A percentile compares a stretch with the other conserved stretches of the same genome.
These are phyloP conservation scores for Phytophthora megakarya DNA, from an alignment of 352 stramenopile species.

Conservation along the genomic window DNA sequence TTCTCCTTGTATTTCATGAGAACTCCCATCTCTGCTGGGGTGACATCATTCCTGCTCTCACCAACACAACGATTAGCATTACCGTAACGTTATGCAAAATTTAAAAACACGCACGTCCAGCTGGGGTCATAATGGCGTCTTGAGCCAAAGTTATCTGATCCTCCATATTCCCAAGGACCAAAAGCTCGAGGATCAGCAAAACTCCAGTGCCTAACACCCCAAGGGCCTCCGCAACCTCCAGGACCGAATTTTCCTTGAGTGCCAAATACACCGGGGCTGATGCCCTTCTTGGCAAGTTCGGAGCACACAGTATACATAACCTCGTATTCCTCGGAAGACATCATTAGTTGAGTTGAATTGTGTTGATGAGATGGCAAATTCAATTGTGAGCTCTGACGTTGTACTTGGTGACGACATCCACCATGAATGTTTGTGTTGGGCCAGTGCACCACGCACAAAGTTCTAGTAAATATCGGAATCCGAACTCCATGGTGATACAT, in stretches of 20 bases:
- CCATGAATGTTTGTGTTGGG: not conserved
- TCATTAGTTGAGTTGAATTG: not conserved
- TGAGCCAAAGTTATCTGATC: not conserved
- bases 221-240: not conserved
- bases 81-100: not conserved
- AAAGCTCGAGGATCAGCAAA: not conserved
- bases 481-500: no score
- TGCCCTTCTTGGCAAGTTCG: conserved; percentile 48
- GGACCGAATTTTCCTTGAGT: conserved; percentile 25
- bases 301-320: conserved; percentile 51
- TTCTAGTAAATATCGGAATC: no score
- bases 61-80: not conserved
- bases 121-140: not conserved
- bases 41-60: conserved; percentile 8
- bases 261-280: conserved; percentile 42
- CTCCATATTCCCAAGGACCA: not conserved
- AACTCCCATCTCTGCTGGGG: conserved; percentile 12
- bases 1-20: conserved; percentile 11
- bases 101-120: not conserved
- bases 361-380: not conserved
- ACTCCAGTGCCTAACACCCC: not conserved
- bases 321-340: conserved; percentile 48
- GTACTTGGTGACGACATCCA: not conserved
- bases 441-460: no score
- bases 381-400: not conserved